These are phyloP conservation scores for Solanum acaule DNA, from an alignment of 257 asterid genomes.

Conservation along the genomic window DNA sequence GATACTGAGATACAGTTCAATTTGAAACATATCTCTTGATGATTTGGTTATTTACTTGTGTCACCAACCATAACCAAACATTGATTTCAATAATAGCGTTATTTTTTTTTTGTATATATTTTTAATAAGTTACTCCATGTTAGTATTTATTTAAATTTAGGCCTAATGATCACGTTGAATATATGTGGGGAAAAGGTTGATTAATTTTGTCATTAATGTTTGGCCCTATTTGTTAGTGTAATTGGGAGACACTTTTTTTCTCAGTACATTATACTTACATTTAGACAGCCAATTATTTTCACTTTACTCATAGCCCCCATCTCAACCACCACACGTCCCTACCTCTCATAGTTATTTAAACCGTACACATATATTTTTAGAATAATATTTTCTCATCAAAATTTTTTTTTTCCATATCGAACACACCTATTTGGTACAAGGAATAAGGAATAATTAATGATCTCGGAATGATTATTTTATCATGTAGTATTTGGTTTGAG, in stretches of 20 bases:
- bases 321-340: background rate
- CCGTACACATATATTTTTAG: background rate
- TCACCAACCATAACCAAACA: background rate
- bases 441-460: no score
- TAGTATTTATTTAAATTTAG: background rate
- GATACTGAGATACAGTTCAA: background rate
- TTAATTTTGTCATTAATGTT: background rate
- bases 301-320: background rate
- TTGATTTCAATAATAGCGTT: background rate
- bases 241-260: background rate
- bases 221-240: background rate
- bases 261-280: background rate
- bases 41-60: background rate
- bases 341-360: background rate
- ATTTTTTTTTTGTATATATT: background rate
- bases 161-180: background rate
- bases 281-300: background rate
- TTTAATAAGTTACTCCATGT: background rate
- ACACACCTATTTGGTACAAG: no score
- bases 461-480: no score
- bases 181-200: background rate
- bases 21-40: background rate
- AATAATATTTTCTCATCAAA: no score
- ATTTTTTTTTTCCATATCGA: rapidly evolving
- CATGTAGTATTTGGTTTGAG: background rate